Evolutionary conservation across 495 filamentous ascomycete genomes (phyloP).

Genomic region (Aeminium ludgeri): DNA sequence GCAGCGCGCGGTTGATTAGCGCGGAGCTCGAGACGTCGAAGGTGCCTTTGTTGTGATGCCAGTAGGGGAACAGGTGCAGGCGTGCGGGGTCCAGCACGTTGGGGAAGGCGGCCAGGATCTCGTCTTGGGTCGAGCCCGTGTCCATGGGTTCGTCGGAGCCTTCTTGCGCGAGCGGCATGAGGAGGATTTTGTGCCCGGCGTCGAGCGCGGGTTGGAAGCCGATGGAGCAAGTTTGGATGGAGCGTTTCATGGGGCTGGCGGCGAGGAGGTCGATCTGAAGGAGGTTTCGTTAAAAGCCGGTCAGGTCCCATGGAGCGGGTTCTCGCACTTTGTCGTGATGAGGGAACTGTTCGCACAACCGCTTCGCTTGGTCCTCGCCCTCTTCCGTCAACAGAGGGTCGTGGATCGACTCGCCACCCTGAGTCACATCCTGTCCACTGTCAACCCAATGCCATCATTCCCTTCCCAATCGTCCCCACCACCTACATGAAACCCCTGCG

Average conservation of each 20-base stretch:
- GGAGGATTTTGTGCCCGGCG: slow-evolving; percentile 1
- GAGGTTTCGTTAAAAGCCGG: not conserved
- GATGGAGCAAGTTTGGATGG: slow-evolving; percentile 3
- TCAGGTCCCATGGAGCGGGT: not conserved
- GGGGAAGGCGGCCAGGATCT: not conserved
- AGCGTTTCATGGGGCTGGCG: slow-evolving; percentile 4
- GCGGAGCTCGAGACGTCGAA: not conserved
- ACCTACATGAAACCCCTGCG: slow-evolving; percentile 1
- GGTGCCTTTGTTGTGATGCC: not conserved
- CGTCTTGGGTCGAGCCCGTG: not conserved
- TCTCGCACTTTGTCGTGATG: not conserved
- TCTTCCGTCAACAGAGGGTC: slow-evolving; percentile 2
- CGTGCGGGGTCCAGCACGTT: not conserved
- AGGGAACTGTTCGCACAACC: not conserved
- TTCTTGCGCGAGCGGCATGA: slow-evolving; percentile 4
- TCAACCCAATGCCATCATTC: not conserved
- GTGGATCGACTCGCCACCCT: slow-evolving; percentile 1
- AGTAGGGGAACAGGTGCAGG: not conserved
- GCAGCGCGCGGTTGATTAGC: not conserved
- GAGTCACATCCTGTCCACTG: not conserved
- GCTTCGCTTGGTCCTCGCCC: not conserved
- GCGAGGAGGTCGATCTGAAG: slow-evolving; percentile 4
- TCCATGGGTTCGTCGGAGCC: slow-evolving; percentile 2
- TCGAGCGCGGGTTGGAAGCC: not conserved
- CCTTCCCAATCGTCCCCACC: not conserved